Base-by-base conservation (phyloP, 2,329 filamentous ascomycete genomes). In the Rhytidhysteron rufulum region DNA sequence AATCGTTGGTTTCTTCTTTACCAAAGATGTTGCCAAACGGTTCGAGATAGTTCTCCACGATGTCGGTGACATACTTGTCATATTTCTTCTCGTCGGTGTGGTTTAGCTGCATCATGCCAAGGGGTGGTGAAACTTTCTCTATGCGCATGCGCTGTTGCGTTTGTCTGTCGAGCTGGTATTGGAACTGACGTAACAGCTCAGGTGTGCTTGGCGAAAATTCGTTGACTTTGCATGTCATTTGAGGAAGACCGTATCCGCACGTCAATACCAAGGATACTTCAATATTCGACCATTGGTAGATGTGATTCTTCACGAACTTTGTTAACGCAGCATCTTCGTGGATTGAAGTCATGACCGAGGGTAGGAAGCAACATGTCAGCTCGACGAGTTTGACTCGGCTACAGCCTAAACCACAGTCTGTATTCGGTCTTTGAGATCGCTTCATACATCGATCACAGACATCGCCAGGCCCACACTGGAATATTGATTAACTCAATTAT, bases 301-400 rank as follows among this genome's bases (percentile, higher is more conserved):
- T 65, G 57, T 67, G 51, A 47, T 58, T 44, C 20, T 58, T 47
- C 46, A 68, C 57, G 40, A 68, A 64, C 44, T 65, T 57, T 45
- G 63, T 59, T 3, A 74, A 63, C 25, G 63, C 54, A n/a, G 63
- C 58, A 43, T 68, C 66, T 35, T 71, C 65, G 43, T 72, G 66
- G 48, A 70, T 68, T 19, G 59, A 54, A 13, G 62, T 65, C 29
- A 67, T 54, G 36, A 69, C 37, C 45, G 57, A 57, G 15, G 71
- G 71, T 16, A 74, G 52, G 45, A 74, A 74, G 35, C 65, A 68
- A 10, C 55, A 45, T 4, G 66, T 54, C 27, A 73, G 54, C 27
- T 72, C 69, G 9, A 65, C 58, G 27, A 74, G 60, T 47, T 72
- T 72, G 24, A 70, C 66, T 22, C 71, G 65, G 31, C 66, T 64